Base-by-base conservation (phyloP, 1,284 basidiomycete genomes). In the Sutorius eximius region DNA sequence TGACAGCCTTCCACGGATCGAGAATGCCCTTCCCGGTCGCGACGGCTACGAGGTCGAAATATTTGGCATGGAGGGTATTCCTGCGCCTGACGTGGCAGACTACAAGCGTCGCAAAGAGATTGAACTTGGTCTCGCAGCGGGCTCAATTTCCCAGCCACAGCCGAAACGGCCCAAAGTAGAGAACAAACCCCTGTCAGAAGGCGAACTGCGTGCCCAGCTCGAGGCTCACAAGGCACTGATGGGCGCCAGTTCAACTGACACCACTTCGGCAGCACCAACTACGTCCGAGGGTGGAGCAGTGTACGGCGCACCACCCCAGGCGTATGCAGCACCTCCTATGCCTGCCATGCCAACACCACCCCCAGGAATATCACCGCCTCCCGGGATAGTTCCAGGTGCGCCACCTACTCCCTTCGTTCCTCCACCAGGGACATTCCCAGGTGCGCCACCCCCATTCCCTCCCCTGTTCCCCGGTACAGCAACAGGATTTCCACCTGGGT, bases 21-120 rank as follows among this genome's bases (percentile, higher is more conserved):
- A 98, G 55, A 99, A 98, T 71, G 95, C 96, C 0, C 77, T 99
- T 0, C 95, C 95, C 3, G 96, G 95, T 10, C 86, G 97, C 40
- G 96, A 98, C 74, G 94, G 95, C 2, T 98, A 98, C 68, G 96
- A 98, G 71, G 90, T 99, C 49, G 97, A 99, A 73, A 99, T 99
- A 55, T 99, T 98, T 67, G 96, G 97, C 27, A 99, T 99, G 97
- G 95, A 96, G 70, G 96, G 96, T 56, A 94, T 98, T 53, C 95
- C 95, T 6, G 91, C 89, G 7, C 91, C 92, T 37, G 96, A 98
- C 71, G 82, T 97, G 30, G 93, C 88, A 29, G 95, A 96, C 72
- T 99, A 96, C 82, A 95, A 93, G 70, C 88, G 92, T 55, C 86
- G 89, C 66, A 97, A 93, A 71, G 94, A 95, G 71, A 89, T 93